Conservation (phyloP, 441 rosid genomes). For the Jatropha podagrica region DNA sequence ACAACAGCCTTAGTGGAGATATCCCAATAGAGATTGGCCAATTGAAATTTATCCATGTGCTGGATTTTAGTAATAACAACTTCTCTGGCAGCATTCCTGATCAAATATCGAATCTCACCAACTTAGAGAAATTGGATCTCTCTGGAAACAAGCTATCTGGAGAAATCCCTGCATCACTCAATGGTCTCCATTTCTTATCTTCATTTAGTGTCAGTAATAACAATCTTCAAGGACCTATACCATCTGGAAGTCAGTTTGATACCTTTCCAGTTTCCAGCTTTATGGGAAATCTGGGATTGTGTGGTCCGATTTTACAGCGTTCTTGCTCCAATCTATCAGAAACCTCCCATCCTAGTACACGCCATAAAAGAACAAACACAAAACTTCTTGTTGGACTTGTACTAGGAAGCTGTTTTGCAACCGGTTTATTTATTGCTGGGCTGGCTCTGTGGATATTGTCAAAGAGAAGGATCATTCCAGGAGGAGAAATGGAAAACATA, state of each 20-base stretch:
- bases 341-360: background rate
- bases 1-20: slow-evolving; percentile 49
- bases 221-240: slow-evolving; percentile 4
- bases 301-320: background rate
- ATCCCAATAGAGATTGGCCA: slow-evolving; percentile 55
- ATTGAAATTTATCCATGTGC: slow-evolving; percentile 50
- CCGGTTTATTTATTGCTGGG: background rate
- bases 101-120: slow-evolving; percentile 50
- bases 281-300: background rate
- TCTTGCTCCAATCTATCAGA: background rate
- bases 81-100: slow-evolving; percentile 69
- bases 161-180: slow-evolving; percentile 58
- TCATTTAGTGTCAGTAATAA: background rate
- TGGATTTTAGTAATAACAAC: slow-evolving; percentile 49
- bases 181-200: slow-evolving; percentile 19
- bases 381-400: slow-evolving; percentile 9
- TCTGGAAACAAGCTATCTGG: slow-evolving; percentile 58
- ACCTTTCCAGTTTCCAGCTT: background rate
- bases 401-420: background rate
- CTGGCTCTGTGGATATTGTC: slow-evolving; percentile 3
- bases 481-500: background rate
- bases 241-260: slow-evolving; percentile 1
- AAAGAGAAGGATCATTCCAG: slow-evolving; percentile 1
- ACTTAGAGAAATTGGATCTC: slow-evolving; percentile 65
- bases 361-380: slow-evolving; percentile 27